Evolutionary conservation across 768 basidiomycete species (phyloP).

Genomic region (Brasilioporus rufonigricans): DNA sequence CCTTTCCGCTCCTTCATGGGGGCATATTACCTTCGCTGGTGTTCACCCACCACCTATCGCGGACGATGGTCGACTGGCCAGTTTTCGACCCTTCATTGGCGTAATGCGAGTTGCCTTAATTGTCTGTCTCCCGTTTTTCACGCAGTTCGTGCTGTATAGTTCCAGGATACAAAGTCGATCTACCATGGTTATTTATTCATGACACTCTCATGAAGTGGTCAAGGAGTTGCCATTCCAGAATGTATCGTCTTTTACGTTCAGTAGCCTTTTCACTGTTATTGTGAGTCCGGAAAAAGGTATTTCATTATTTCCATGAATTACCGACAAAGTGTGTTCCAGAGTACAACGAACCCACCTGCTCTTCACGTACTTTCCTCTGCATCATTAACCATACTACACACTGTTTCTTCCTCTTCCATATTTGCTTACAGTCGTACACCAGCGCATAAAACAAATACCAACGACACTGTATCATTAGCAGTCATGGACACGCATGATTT

Average conservation of each 20-base stretch:
- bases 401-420: conserved; percentile 46
- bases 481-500: conserved; percentile 28
- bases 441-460: conserved; percentile 33
- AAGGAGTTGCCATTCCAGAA: conserved; percentile 45
- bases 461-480: conserved; percentile 40
- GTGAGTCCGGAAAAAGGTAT: conserved; percentile 37
- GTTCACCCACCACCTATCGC: conserved; percentile 36
- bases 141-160: conserved; percentile 9
- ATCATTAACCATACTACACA: conserved; percentile 50
- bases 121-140: conserved; percentile 4
- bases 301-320: neutral
- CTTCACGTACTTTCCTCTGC: conserved; percentile 57
- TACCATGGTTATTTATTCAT: conserved; percentile 43
- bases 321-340: conserved; percentile 36
- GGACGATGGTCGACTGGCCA: conserved; percentile 29
- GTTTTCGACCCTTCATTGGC: conserved; percentile 36
- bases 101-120: conserved; percentile 29
- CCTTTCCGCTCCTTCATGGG: conserved; percentile 38
- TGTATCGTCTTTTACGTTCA: conserved; percentile 44
- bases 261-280: conserved; percentile 50
- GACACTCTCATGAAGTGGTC: conserved; percentile 47
- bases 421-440: conserved; percentile 42
- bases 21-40: conserved; percentile 36
- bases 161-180: conserved; percentile 24
- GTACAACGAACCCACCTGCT: conserved; percentile 51